Evolutionary conservation across 177 flowering plant genomes (phyloP), one percentile per base, ranked within the genome.

Genomic region (Vitis hybrid): DNA sequence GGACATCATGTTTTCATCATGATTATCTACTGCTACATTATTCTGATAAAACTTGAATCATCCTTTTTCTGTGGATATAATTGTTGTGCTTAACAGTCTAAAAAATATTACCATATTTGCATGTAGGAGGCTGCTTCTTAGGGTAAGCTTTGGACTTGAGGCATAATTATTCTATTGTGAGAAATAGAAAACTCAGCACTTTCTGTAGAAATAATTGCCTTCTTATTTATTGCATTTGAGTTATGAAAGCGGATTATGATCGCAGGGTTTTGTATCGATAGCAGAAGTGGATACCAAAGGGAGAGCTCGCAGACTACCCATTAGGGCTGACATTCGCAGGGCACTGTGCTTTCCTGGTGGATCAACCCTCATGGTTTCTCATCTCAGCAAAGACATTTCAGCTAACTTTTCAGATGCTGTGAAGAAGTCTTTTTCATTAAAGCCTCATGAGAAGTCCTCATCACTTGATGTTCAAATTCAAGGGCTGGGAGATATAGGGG

Each of bases 271-370:
- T 81, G 76, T 75, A 57, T 71, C 90, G 65, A 76, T 91, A 60
- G 98, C 94, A 34, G 87, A 91, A 71, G 93, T 93, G 19, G 88
- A 82, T 69, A 79, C 56, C 57, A 91, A 84, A 71, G 98, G 98
- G 49, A 87, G 77, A 86, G 87, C 85, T 81, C 87, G 86, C 23
- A 88, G 77, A 76, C 76, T 93, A 32, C 98, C 91, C 51, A 77
- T 93, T 19, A 90, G 80, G 84, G 83, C 97, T 62, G 88, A 82
- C 72, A 85, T 93, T 56, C 90, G 91, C 13, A 86, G 68, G 75
- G 88, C 92, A 56, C 75, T 93, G 63, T 91, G 91, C 82, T 88
- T 90, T 81, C 98, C 97, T 80, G 98, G 98, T 65, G 91, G 89
- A 72, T 93, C 98, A 57, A 90, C 86, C 14, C 89, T 93, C 74